Conservation (phyloP, 345 rosid species). For the Stellera chamaejasme region DNA sequence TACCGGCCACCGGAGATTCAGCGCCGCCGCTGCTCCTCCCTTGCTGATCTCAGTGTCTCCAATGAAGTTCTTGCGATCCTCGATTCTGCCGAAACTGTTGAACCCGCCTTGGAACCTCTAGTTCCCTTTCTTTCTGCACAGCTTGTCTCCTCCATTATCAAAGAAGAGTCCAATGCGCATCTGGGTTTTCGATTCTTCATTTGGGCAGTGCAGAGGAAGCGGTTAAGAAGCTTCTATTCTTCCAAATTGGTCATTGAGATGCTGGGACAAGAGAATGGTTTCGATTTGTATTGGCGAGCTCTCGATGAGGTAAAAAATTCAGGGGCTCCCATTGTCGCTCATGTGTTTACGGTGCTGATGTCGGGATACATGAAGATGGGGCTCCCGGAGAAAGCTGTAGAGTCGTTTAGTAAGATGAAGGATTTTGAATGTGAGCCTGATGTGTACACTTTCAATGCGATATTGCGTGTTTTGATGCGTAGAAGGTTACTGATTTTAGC, state of each 20-base stretch:
- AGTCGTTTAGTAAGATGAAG: conserved; percentile 63
- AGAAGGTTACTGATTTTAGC: conserved; percentile 43
- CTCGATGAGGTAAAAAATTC: conserved; percentile 43
- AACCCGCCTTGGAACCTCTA: conserved; percentile 56
- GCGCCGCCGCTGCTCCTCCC: conserved; percentile 15
- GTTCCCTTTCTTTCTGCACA: conserved; percentile 41
- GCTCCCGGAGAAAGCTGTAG: conserved; percentile 56
- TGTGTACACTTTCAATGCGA: conserved; percentile 49
- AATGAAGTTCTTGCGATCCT: conserved; percentile 48
- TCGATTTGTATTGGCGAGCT: conserved; percentile 53
- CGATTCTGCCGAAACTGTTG: conserved; percentile 38
- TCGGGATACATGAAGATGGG: conserved; percentile 49
- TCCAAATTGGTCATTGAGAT: conserved; percentile 26
- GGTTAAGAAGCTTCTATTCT: conserved; percentile 30
- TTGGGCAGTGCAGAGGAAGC: conserved; percentile 61
- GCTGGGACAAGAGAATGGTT: conserved; percentile 39
- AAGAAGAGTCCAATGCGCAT: conserved; percentile 26
- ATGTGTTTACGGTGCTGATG: conserved; percentile 50
- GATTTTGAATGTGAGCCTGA: conserved; percentile 65
- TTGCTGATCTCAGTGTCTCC: conserved; percentile 21
- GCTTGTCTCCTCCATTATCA: conserved; percentile 39
- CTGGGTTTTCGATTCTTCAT: conserved; percentile 71
- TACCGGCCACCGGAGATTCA: conserved; percentile 19
- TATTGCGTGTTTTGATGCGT: conserved; percentile 33
- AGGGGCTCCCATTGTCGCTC: conserved; percentile 25